Conservation (phyloP, 352 stramenopile species). For the Phytophthora rubi region DNA sequence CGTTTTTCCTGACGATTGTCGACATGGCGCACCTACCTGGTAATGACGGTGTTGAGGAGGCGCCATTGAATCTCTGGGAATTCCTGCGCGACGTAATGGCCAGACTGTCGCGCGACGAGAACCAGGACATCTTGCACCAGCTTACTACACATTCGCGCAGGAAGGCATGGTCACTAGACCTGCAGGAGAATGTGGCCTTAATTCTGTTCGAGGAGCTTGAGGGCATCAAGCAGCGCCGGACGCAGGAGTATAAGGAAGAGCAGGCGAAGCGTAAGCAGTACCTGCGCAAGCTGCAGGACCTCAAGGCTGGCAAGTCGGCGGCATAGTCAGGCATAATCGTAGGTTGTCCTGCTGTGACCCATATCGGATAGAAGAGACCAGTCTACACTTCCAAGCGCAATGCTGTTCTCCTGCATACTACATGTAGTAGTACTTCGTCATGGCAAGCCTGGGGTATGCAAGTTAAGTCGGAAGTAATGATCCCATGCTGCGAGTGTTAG, state of each 20-base stretch:
- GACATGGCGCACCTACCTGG: slow-evolving; percentile 50
- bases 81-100: slow-evolving; percentile 48
- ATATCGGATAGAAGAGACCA: too few relatives aligned
- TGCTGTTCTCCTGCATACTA: too few relatives aligned
- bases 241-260: slow-evolving; percentile 40
- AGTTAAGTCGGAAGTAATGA: too few relatives aligned
- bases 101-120: slow-evolving; percentile 39
- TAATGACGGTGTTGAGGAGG: slow-evolving; percentile 21
- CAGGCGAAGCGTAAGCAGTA: slow-evolving; percentile 42
- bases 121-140: slow-evolving; percentile 60
- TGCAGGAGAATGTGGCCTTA: slow-evolving; percentile 53
- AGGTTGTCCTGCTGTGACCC: background rate
- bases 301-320: slow-evolving; percentile 21
- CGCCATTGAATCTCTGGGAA: slow-evolving; percentile 53
- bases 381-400: too few relatives aligned
- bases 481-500: too few relatives aligned
- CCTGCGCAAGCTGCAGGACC: slow-evolving; percentile 34
- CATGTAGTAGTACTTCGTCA: too few relatives aligned
- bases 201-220: slow-evolving; percentile 44
- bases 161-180: slow-evolving; percentile 60
- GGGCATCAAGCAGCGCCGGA: slow-evolving; percentile 34
- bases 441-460: too few relatives aligned
- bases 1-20: slow-evolving; percentile 65
- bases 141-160: slow-evolving; percentile 54
- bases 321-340: slow-evolving; percentile 22